Evolutionary conservation across 2,329 filamentous ascomycete species (phyloP).

Genomic region (Podosphaera leucotricha): DNA sequence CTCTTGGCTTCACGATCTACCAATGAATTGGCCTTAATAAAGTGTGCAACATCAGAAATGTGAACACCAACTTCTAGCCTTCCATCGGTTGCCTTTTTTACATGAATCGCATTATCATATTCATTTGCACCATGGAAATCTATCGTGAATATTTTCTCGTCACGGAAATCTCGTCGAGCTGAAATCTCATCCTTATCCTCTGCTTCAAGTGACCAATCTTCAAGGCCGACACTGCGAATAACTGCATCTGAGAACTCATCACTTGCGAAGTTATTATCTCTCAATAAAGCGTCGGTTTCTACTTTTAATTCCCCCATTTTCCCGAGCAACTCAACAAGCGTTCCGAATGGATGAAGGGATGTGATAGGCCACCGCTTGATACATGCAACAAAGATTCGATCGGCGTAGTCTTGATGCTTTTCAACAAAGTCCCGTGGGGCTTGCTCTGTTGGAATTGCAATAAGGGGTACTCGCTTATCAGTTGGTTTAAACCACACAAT

Average conservation of each 20-base stretch:
- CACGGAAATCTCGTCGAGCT: conserved; percentile 70
- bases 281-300: conserved; percentile 85
- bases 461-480: conserved; percentile 74
- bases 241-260: conserved; percentile 97
- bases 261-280: conserved; percentile 95
- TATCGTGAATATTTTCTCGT: conserved; percentile 74
- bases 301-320: conserved; percentile 95
- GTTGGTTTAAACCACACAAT: conserved; percentile 99
- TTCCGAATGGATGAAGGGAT: conserved; percentile 96
- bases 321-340: conserved; percentile 85
- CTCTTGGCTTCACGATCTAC: conserved; percentile 97
- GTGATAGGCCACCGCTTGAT: conserved; percentile 99
- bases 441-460: conserved; percentile 95
- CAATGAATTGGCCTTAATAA: conserved; percentile 85
- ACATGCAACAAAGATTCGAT: conserved; percentile 94
- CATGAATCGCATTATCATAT: conserved; percentile 77
- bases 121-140: conserved; percentile 74
- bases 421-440: conserved; percentile 95
- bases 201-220: conserved; percentile 70
- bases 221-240: conserved; percentile 70
- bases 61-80: conserved; percentile 88
- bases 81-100: conserved; percentile 63
- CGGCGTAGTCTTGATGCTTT: conserved; percentile 92
- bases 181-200: conserved; percentile 56
- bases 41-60: conserved; percentile 85